Evolutionary conservation across 176 grass and related monocot genomes (phyloP).

Genomic region (Juncus effusus): DNA sequence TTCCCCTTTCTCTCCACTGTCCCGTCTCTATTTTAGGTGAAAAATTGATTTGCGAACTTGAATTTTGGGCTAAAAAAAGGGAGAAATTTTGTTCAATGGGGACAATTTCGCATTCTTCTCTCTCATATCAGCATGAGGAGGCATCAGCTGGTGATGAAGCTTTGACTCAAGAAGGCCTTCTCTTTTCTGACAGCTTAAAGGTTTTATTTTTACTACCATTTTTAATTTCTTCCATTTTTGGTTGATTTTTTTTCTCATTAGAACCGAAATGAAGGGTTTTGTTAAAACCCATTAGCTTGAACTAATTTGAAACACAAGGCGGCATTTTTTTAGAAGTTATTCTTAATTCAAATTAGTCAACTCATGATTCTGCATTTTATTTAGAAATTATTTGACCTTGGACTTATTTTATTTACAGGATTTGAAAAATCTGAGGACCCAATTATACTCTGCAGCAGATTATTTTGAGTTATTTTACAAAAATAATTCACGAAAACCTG

Average conservation of each 20-base stretch:
- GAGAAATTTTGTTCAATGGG: conserved; percentile 12
- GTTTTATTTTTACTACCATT: conserved; percentile 22
- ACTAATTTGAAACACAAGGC: neutral
- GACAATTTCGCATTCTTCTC: neutral
- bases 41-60: neutral
- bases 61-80: neutral
- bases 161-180: conserved; percentile 59
- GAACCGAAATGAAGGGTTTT: neutral
- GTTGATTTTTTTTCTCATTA: neutral
- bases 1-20: conserved; percentile 10
- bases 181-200: conserved; percentile 85
- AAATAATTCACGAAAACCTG: conserved; percentile 68
- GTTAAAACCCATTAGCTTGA: neutral
- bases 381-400: no score
- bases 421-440: conserved; percentile 90
- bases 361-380: no score
- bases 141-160: conserved; percentile 48
- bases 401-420: conserved; percentile 46
- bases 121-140: conserved; percentile 26
- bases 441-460: conserved; percentile 86
- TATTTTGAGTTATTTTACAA: conserved; percentile 90
- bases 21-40: conserved; percentile 9
- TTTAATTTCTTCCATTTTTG: conserved; percentile 1
- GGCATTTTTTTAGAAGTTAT: neutral
- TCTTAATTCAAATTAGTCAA: neutral